Evolutionary conservation across 1,284 basidiomycete genomes (phyloP).

Genomic region (Leccinum brunneo-olivaceum): DNA sequence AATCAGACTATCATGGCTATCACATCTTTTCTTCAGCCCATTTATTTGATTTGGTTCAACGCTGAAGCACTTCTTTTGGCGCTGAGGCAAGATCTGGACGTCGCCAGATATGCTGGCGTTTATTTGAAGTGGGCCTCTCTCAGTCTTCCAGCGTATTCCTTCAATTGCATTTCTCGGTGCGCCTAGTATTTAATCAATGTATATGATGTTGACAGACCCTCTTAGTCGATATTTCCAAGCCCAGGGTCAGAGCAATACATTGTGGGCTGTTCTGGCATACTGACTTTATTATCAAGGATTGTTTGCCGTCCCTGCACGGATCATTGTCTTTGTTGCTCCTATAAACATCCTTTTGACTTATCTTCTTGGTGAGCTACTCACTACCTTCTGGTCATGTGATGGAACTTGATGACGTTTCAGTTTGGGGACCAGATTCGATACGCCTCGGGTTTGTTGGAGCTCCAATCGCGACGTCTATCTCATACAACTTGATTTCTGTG

Average conservation of each 20-base stretch:
- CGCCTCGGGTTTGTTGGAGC: constrained; percentile 91
- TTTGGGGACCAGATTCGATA: constrained; percentile 77
- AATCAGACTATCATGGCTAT: background rate
- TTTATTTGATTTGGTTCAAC: constrained; percentile 71
- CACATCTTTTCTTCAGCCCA: constrained; percentile 42
- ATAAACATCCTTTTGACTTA: constrained; percentile 83
- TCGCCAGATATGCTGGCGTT: constrained; percentile 70
- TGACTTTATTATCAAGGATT: constrained; percentile 44
- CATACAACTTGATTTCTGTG: constrained; percentile 78
- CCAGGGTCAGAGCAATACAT: constrained; percentile 46
- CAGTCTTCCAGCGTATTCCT: constrained; percentile 85
- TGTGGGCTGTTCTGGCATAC: background rate
- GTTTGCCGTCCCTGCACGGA: constrained; percentile 82
- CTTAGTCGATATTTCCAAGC: constrained; percentile 82
- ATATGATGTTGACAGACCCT: constrained; percentile 25
- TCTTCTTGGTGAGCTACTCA: constrained; percentile 54
- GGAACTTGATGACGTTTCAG: constrained; percentile 31
- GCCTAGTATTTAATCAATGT: constrained; percentile 16
- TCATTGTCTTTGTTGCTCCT: constrained; percentile 80
- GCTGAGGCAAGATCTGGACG: constrained; percentile 81
- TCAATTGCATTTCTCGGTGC: constrained; percentile 64
- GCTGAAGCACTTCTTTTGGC: constrained; percentile 73
- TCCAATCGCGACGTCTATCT: constrained; percentile 83
- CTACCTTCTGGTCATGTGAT: background rate
- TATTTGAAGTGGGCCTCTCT: constrained; percentile 77